phyloP scores from a whole-genome alignment of 805 yeast species.

The Teunomyces tritomae region DNA sequence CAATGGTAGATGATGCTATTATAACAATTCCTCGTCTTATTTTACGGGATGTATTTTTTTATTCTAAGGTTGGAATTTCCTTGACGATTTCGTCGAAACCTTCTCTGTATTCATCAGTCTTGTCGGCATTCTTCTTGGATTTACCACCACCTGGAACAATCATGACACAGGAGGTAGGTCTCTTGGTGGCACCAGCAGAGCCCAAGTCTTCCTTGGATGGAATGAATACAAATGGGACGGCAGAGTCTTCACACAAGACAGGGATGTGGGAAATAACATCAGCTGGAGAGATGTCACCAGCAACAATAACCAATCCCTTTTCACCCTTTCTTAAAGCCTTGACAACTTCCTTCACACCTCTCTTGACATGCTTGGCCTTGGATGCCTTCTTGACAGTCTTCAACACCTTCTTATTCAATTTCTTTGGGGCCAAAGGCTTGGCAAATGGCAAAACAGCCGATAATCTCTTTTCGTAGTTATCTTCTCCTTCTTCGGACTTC shows the following conservation, averaged over 20 bases:
- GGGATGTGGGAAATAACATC: slow-evolving; percentile 98
- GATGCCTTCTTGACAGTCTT: slow-evolving; percentile 97
- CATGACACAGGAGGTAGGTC: slow-evolving; percentile 98
- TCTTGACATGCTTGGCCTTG: slow-evolving; percentile 94
- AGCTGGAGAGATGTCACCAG: slow-evolving; percentile 97
- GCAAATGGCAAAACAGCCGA: slow-evolving; percentile 92
- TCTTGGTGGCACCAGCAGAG: slow-evolving; percentile 97
- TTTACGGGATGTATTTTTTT: slow-evolving; percentile 3
- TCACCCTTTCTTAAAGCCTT: slow-evolving; percentile 97
- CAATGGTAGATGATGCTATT: background rate
- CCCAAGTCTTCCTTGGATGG: slow-evolving; percentile 99
- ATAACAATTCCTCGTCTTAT: background rate
- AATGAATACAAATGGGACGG: slow-evolving; percentile 88
- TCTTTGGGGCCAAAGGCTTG: slow-evolving; percentile 91
- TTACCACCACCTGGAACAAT: slow-evolving; percentile 93
- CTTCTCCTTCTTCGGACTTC: slow-evolving; percentile 44
- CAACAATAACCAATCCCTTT: slow-evolving; percentile 92
- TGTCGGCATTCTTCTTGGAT: slow-evolving; percentile 68
- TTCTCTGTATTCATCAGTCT: slow-evolving; percentile 85
- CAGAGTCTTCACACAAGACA: slow-evolving; percentile 90
- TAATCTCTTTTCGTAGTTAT: slow-evolving; percentile 88
- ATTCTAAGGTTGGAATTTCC: slow-evolving; percentile 60
- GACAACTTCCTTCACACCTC: slow-evolving; percentile 99
- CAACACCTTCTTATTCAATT: slow-evolving; percentile 89
- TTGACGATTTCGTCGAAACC: slow-evolving; percentile 89